Base-by-base conservation (phyloP, 305 asterid genomes). In the Rubia occidens region DNA sequence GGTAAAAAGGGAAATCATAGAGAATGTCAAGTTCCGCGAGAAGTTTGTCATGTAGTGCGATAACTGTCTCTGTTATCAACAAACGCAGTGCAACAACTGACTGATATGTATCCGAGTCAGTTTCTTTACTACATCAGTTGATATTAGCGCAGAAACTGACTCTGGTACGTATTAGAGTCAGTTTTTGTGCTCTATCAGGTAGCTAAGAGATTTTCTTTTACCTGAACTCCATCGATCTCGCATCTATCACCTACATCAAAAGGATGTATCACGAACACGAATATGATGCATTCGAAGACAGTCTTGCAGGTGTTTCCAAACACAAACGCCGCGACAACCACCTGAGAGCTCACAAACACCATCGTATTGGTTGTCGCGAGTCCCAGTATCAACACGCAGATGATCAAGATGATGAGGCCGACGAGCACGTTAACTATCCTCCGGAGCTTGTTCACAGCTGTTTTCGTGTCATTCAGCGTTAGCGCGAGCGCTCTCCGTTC, bases 281-380 rank as follows among this genome's bases (percentile, higher is more conserved):
- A 75, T n/a, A 75, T 55, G 78, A 75, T 56, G 67, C 74, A 68
- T n/a, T 75, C 78, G 37, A 75, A 75, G 10, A 64, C 47, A 20
- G 95, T 88, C 85, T 91, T 94, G 88, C 89, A 86, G 0, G 96
- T 86, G 79, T 94, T 91, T 24, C 99, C 99, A 56, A 94, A 94
- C 47, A 94, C 71, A 69, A 94, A 94, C 0, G 99, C 94, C 43
- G 88, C 95, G 2, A 94, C 93, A 24, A 94, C 96, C 14, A 94
- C 67, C 82, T 94, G 99, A 39, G 99, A 94, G 85, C 96, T 91
- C 66, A 89, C 67, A 78, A 87, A 89, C 70, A 94, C 89, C 80
- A 94, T 71, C 59, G 85, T 77, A 82, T 80, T 88, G 86, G 94
- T 84, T 2, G 93, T 83, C 11, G 91, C 89, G 0, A 90, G 79